Base-by-base conservation (phyloP, 345 rosid species). In the Populus simonii region DNA sequence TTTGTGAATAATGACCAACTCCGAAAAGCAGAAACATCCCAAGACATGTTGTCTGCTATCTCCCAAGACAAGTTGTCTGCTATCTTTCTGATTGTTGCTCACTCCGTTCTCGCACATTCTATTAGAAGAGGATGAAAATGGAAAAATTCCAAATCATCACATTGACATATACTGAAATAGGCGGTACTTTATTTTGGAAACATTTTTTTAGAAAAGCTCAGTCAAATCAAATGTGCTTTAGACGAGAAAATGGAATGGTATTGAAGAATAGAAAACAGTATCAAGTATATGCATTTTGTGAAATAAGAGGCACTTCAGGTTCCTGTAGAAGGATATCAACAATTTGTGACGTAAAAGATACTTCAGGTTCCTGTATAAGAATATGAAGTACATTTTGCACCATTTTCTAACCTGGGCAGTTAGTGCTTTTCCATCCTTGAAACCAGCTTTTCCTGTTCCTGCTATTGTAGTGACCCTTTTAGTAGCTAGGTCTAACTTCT, bases 391-490 rank as follows among this genome's bases (percentile, higher is more conserved):
- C 22, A 25, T 39, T 27, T 66, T 27, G 18, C 27, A 66, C 68
- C 27, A n/a, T 57, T 47, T 78, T 75, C 89, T 73, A 47, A 93
- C 98, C 97, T 91, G 97, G 77, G 99, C 93, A 33, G 61, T 80
- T 65, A 84, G 82, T 55, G 89, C 90, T 55, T 67, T 75, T 84
- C 99, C 99, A 74, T 93, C 97, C 84, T 84, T 89, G 84, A 93
- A 95, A 86, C 97, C 98, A 17, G 98, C 97, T 88, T 92, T 95
- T 69, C 98, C 99, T 17, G 94, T 91, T 77, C 99, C 99, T 35
- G 94, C 98, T 73, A 95, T 61, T 20, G 98, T 93, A 33, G 80
- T 88, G 75, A 93, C 92, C 81, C 85, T 89, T 85, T 87, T 93
- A 76, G 84, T 91, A 36, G 87, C 83, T 38, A 94, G 97, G 76